Percentiles rank a stretch among this genome's conserved stretches.
Conservation (phyloP, 2,329 filamentous ascomycete genomes). For the Cladophialophora psammophila region DNA sequence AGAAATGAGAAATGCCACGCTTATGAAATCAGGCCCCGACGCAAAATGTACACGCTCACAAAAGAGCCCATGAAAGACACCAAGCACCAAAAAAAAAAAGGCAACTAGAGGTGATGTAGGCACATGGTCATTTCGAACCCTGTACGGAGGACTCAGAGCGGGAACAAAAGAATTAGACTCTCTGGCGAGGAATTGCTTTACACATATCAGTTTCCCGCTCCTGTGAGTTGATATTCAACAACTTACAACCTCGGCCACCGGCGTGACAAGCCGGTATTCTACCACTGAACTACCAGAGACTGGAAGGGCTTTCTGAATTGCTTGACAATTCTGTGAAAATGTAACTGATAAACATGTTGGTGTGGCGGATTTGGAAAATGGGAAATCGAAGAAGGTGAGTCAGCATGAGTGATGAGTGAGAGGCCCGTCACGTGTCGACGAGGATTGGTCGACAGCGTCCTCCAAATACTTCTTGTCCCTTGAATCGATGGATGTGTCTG, state of each 20-base stretch:
- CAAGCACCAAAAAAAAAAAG: constrained; percentile 1
- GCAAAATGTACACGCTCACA: not conserved
- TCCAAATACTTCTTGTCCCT: not conserved
- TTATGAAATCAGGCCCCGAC: constrained; percentile 11
- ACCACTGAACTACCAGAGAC: constrained; percentile 33
- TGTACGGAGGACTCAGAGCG: not conserved
- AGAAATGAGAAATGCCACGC: not conserved
- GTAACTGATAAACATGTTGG: constrained; percentile 3
- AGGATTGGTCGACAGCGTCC: not conserved
- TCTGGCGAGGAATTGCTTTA: constrained; percentile 26
- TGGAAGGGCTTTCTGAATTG: constrained; percentile 11
- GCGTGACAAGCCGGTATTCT: constrained; percentile 32
- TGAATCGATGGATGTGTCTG: not conserved
- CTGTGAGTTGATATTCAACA: not conserved
- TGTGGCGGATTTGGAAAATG: not conserved
- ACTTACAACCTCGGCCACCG: constrained; percentile 26
- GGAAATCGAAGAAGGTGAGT: constrained; percentile 15
- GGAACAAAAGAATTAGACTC: constrained; percentile 15
- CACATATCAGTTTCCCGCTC: not conserved
- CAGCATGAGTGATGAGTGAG: constrained; percentile 19
- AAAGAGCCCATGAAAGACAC: not conserved
- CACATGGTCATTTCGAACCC: constrained; percentile 1
- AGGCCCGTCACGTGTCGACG: not conserved
- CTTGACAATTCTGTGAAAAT: constrained; percentile 8
- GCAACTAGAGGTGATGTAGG: not conserved